A percentile compares a stretch with the other conserved stretches of the same genome.
Conservation (phyloP, 345 rosid species). For the Draba incana region DNA sequence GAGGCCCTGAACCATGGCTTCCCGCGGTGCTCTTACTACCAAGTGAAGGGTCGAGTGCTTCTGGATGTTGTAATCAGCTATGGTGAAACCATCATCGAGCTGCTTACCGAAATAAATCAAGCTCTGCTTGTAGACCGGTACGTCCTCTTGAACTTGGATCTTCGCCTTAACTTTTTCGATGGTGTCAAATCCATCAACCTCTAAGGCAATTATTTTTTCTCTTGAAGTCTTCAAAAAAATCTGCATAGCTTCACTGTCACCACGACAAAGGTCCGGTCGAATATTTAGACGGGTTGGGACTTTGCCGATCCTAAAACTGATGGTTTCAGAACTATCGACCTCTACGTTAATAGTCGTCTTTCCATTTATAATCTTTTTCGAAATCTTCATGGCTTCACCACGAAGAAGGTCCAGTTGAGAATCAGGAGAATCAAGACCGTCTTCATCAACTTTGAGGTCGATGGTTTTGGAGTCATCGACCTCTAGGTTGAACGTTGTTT, state of each 20-base stretch:
- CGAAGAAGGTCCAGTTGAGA: not conserved
- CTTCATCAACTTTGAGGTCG: not conserved
- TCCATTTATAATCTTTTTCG: not conserved
- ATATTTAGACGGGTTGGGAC: not conserved
- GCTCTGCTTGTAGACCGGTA: not conserved
- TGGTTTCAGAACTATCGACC: conserved; percentile 5
- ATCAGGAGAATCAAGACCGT: not conserved
- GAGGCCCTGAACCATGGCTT: no score
- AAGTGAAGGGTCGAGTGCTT: conserved; percentile 11
- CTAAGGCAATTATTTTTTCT: not conserved
- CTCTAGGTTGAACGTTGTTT: not conserved
- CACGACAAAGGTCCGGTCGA: not conserved
- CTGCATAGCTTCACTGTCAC: not conserved
- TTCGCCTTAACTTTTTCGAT: conserved; percentile 7
- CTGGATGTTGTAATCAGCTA: conserved; percentile 14
- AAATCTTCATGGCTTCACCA: conserved; percentile 9
- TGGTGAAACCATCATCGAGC: not conserved
- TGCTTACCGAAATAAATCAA: not conserved
- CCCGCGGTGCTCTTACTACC: no score
- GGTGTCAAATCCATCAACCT: not conserved
- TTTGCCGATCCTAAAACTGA: not conserved
- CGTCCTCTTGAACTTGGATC: not conserved
- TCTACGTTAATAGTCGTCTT: not conserved
- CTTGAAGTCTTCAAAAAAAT: not conserved
- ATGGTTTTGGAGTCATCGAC: conserved; percentile 1